Percentiles rank a stretch among this genome's conserved stretches.
Conservation (phyloP, 1,284 basidiomycete genomes). For the Blastosporella zonata region DNA sequence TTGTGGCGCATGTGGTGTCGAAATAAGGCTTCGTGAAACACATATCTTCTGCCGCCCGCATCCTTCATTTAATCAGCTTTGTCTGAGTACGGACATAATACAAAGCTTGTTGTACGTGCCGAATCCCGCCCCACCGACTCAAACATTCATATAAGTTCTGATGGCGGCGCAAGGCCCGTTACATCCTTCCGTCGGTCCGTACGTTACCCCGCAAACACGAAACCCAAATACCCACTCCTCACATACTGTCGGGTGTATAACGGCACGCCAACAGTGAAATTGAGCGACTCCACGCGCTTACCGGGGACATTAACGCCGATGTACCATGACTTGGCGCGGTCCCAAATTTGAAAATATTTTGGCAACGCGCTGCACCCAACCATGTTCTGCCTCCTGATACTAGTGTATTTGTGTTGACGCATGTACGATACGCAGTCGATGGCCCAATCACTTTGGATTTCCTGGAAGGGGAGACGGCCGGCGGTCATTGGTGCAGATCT, state of each 20-base stretch:
- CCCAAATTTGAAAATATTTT: constrained; percentile 18
- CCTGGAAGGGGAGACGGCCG: constrained; percentile 14
- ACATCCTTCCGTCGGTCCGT: background rate
- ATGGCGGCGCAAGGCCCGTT: background rate
- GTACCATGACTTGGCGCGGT: constrained; percentile 25
- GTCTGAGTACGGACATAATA: background rate
- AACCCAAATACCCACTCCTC: constrained; percentile 24
- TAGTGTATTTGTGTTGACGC: constrained; percentile 15
- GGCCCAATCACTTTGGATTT: constrained; percentile 26
- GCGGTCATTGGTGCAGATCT: background rate
- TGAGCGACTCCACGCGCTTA: constrained; percentile 22
- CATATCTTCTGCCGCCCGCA: background rate
- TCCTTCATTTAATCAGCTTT: background rate
- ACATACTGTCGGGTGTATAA: constrained; percentile 18
- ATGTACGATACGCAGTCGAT: constrained; percentile 21
- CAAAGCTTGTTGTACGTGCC: background rate
- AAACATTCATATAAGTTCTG: background rate
- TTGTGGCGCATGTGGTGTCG: background rate
- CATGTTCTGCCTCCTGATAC: constrained; percentile 21
- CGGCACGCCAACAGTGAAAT: constrained; percentile 23
- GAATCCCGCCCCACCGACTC: background rate
- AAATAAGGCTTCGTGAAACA: background rate
- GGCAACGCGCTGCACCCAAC: constrained; percentile 16
- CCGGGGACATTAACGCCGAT: constrained; percentile 25
- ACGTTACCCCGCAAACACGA: constrained; percentile 13